Evolutionary conservation across 1,139 yeast species (phyloP).

Genomic region (Protomyces inouyei): DNA sequence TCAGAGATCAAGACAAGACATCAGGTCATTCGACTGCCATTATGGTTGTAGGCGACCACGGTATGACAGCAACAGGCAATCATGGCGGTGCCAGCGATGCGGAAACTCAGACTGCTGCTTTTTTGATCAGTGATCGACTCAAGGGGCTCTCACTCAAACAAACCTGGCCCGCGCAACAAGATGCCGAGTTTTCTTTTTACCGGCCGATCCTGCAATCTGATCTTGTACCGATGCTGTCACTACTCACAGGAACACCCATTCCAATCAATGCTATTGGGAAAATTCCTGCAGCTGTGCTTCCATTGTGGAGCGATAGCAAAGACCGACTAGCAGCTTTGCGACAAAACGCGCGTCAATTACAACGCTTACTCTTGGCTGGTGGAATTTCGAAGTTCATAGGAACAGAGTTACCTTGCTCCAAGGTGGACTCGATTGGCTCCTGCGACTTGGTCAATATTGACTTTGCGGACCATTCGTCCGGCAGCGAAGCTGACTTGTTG

Average conservation of each 20-base stretch:
- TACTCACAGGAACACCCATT: constrained; percentile 69
- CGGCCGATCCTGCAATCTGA: constrained; percentile 72
- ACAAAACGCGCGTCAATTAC: constrained; percentile 62
- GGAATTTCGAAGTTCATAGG: not conserved
- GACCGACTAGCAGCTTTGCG: constrained; percentile 46
- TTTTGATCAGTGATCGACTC: constrained; percentile 62
- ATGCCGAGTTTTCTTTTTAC: constrained; percentile 44
- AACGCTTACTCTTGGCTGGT: constrained; percentile 35
- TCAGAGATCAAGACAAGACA: constrained; percentile 42
- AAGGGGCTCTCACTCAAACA: constrained; percentile 33
- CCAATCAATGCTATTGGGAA: constrained; percentile 85
- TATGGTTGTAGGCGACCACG: constrained; percentile 87
- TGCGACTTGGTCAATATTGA: not conserved
- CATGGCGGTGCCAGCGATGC: constrained; percentile 94
- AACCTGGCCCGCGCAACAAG: constrained; percentile 30
- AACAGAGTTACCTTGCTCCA: not conserved
- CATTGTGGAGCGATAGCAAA: constrained; percentile 26
- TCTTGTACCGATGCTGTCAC: constrained; percentile 76
- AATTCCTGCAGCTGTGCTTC: constrained; percentile 50
- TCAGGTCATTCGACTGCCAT: constrained; percentile 51
- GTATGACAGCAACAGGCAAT: constrained; percentile 85
- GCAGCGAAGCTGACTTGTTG: not conserved
- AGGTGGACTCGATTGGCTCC: not conserved
- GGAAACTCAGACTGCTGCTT: constrained; percentile 81
- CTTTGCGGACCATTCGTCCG: not conserved